These are phyloP conservation scores for Stachybotrys echinatus DNA, from an alignment of 2,329 filamentous ascomycete species.

Conservation along the genomic window DNA sequence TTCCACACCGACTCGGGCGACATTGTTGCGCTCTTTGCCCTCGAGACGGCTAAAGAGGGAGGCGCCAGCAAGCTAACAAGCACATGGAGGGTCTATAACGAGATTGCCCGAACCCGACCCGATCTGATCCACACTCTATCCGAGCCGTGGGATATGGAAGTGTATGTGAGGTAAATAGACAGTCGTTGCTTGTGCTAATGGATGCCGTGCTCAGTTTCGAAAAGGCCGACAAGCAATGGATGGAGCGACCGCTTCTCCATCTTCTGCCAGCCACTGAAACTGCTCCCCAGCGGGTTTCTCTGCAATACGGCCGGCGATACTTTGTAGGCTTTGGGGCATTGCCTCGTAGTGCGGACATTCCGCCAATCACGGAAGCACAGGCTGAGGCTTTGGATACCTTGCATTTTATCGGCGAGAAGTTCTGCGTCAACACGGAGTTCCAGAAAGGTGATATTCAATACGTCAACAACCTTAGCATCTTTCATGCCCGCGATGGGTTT, in stretches of 20 bases:
- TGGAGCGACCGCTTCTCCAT: slow-evolving; percentile 46
- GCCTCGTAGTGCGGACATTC: slow-evolving; percentile 26
- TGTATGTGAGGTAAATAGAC: slow-evolving; percentile 33
- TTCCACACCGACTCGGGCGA: slow-evolving; percentile 59
- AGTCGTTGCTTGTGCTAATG: background rate
- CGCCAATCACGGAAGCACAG: slow-evolving; percentile 42
- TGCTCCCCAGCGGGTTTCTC: background rate
- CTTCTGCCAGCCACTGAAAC: slow-evolving; percentile 41
- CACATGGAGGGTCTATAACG: slow-evolving; percentile 56
- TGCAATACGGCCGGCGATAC: background rate
- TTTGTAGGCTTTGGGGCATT: background rate
- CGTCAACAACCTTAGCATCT: slow-evolving; percentile 43
- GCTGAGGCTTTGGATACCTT: slow-evolving; percentile 41
- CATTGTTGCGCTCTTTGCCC: slow-evolving; percentile 50
- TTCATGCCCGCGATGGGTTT: slow-evolving; percentile 42
- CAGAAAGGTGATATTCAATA: slow-evolving; percentile 42
- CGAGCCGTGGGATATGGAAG: slow-evolving; percentile 38
- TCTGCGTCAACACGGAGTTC: slow-evolving; percentile 32
- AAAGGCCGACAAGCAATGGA: slow-evolving; percentile 37
- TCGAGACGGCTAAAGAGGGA: slow-evolving; percentile 44
- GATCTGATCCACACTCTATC: slow-evolving; percentile 53
- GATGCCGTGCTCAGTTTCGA: slow-evolving; percentile 36
- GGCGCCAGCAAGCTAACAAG: slow-evolving; percentile 54
- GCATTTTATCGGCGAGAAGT: slow-evolving; percentile 36
- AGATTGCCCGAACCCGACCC: slow-evolving; percentile 50